Conservation (phyloP, 139 green algal genomes). For the Spirogloea muscicola region DNA sequence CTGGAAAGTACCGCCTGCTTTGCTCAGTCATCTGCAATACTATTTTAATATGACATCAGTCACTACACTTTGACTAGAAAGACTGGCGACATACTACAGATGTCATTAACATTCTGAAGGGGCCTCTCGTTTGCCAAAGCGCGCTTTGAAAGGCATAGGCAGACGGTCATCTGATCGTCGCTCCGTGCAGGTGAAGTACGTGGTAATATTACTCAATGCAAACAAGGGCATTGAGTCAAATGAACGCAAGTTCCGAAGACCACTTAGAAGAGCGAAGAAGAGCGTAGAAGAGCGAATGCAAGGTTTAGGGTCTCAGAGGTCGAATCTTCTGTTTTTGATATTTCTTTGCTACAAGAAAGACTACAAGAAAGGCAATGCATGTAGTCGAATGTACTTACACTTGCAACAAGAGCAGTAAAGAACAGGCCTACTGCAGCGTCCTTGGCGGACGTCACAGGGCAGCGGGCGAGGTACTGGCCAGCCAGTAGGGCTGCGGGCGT, state of each 20-base stretch:
- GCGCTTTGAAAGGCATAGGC: not conserved
- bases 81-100: not conserved
- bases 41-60: too few relatives aligned
- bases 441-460: conserved; percentile 49
- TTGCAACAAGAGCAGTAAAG: conserved; percentile 4
- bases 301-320: not conserved
- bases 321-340: too few relatives aligned
- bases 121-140: not conserved
- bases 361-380: not conserved
- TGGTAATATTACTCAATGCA: too few relatives aligned
- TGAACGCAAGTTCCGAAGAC: too few relatives aligned
- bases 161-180: not conserved
- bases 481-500: conserved; percentile 69
- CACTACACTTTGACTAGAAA: too few relatives aligned
- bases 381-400: conserved; percentile 8
- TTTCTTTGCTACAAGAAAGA: not conserved
- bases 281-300: not conserved
- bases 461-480: conserved; percentile 47
- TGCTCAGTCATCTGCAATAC: conserved; percentile 22
- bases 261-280: conserved; percentile 13
- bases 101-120: not conserved
- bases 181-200: not conserved
- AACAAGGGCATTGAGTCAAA: too few relatives aligned
- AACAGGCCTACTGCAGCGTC: conserved; percentile 51
- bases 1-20: conserved; percentile 24